Percentiles rank a stretch among this genome's conserved stretches.
Conservation (phyloP, 345 rosid species). For the Syzygium oleosum region DNA sequence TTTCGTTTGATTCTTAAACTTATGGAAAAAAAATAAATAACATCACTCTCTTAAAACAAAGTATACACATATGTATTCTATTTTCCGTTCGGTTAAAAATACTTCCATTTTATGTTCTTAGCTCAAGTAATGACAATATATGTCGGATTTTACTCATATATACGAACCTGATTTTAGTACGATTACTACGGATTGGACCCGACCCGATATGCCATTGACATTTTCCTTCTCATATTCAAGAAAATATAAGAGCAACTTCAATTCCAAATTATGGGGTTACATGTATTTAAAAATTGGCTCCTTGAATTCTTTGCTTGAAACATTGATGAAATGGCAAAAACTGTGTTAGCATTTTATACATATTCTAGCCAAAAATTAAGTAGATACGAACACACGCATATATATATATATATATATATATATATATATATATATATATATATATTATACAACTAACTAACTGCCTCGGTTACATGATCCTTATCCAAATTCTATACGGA, state of each 20-base stretch:
- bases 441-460: not conserved
- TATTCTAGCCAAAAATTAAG: not conserved
- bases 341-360: no score
- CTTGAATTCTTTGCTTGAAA: no score
- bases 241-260: no score
- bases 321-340: no score
- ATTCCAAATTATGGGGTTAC: no score
- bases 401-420: not conserved
- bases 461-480: not conserved
- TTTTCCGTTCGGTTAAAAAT: not conserved
- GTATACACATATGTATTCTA: not conserved
- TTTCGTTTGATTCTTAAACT: not conserved
- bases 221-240: no score
- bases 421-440: not conserved
- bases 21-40: not conserved
- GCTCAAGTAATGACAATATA: not conserved
- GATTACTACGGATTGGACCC: not conserved
- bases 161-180: not conserved
- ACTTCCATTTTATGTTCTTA: not conserved
- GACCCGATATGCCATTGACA: not conserved
- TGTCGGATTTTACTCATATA: no score
- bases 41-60: not conserved
- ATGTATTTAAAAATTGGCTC: no score
- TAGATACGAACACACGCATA: no score
- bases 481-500: not conserved